Evolutionary conservation across 805 yeast genomes (phyloP), one percentile per base, ranked within the genome.

Genomic region (Saccharomyces eubayanus): DNA sequence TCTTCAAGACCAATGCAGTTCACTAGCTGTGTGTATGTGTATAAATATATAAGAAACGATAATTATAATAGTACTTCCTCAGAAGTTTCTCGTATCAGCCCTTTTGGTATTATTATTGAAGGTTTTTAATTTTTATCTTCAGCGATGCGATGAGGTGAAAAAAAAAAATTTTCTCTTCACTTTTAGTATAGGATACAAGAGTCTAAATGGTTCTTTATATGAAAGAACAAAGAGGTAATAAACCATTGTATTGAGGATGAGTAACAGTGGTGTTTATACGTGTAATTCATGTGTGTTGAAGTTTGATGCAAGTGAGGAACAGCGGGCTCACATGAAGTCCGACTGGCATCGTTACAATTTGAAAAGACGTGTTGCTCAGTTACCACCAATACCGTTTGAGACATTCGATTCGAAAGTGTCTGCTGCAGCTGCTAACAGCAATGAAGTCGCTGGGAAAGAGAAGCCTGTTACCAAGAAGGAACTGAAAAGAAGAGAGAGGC

Each of bases 281-380:
- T 94, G 99, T 76, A 88, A 90, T 68, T 84, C 96, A 27, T 94
- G 99, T 70, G 84, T 81, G 28, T 77, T 92, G 59, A 84, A 83
- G 50, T 94, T 94, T 62, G 80, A 84, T 28, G 72, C 81, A 10
- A 82, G 96, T 1, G 87, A 81, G 52, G 81, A 81, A 63, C 99
- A 94, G 73, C 78, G 98, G 62, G 73, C 75, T 51, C 99, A 94
- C 68, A 94, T 94, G 99, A 89, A 88, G 67, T 82, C 96, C 1
- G 99, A 94, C 57, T 94, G 99, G 99, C 99, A 94, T 71, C 80
- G 98, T 64, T 94, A 94, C 71, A 94, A 94, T 67, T 78, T 94
- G 63, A 94, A 94, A 68, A 83, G 99, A 75, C 79, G 96, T 67
- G 98, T 94, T 14, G 97, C 98, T 0, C 80, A 78, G 48, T 73